Evolutionary conservation across 306 rosid genomes (phyloP), one percentile per base, ranked within the genome.

Genomic region (Cajanus cajan): DNA sequence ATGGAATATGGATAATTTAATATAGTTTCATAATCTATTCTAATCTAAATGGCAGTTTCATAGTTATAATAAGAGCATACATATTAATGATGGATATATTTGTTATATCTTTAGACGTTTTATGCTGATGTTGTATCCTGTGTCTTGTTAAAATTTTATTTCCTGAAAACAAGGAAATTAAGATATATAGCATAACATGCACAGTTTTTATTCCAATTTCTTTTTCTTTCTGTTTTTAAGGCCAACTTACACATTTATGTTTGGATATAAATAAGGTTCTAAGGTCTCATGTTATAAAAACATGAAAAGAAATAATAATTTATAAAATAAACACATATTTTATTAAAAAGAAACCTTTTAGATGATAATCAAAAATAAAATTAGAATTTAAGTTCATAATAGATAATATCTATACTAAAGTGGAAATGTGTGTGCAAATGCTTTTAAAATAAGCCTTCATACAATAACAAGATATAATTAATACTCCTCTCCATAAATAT

Each of bases 111-210:
- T 61, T 62, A 72, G 78, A 62, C 19, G 43, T 40, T 48, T 82
- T 33, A 76, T 50, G 37, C 39, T 54, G 76, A 43, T 44, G 67
- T 77, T 63, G 41, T 33, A 64, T 77, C 45, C 31, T 8, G 62
- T 76, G 40, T 41, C 9, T 70, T 76, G 40, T 21, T 13, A n/a
- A 62, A 31, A 24, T 31, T 71, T 63, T 18, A 40, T 77, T 71
- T 59, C 73, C 58, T 68, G 48, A 33, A 22, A 39, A 68, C 21
- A 45, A 68, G 77, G 37, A 22, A 63, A 24, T 59, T 41, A 45
- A 18, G n/a, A 28, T 28, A n/a, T n/a, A n/a, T n/a, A n/a, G 71
- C 52, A 34, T 69, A 73, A 21, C 37, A 28, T 74, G 24, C 34
- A 10, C 16, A 69, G 3, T 74, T 47, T 52, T 21, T 74, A 63